Percentiles rank a stretch among this genome's conserved stretches.
These are phyloP conservation scores for Coemansia sp. DNA, from an alignment of 192 early-diverging fungal species.

Conservation along the genomic window DNA sequence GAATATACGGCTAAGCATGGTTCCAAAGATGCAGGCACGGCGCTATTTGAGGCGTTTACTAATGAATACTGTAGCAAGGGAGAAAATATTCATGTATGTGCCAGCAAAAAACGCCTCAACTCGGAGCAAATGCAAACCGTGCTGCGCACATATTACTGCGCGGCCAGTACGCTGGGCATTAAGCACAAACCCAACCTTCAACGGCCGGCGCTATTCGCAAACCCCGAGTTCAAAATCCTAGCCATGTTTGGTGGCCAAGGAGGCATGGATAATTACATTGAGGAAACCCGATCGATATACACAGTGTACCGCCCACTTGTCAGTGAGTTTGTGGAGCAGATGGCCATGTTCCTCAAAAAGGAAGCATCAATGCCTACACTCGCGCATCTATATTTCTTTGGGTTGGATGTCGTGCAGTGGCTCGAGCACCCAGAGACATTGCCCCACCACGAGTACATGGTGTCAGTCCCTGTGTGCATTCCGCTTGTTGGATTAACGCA, in stretches of 20 bases:
- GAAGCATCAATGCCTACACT: slow-evolving; percentile 60
- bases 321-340: slow-evolving; percentile 66
- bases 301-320: slow-evolving; percentile 73
- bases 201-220: slow-evolving; percentile 20
- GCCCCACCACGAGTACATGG: slow-evolving; percentile 72
- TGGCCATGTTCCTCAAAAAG: slow-evolving; percentile 64
- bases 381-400: slow-evolving; percentile 61
- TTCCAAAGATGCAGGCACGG: not conserved
- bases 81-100: slow-evolving; percentile 14
- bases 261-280: slow-evolving; percentile 90
- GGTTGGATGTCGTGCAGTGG: slow-evolving; percentile 81
- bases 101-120: not conserved
- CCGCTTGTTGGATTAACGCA: slow-evolving; percentile 92
- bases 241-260: slow-evolving; percentile 96
- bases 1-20: not conserved
- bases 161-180: not conserved
- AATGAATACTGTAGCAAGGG: not conserved
- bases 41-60: slow-evolving; percentile 10
- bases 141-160: slow-evolving; percentile 19
- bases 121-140: slow-evolving; percentile 6
- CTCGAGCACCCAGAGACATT: slow-evolving; percentile 66
- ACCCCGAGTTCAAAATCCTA: slow-evolving; percentile 37
- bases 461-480: slow-evolving; percentile 77
- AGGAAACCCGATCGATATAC: slow-evolving; percentile 79
- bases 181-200: not conserved